Evolutionary conservation across 208 protist genomes (phyloP), one percentile per base, ranked within the genome.

Genomic region (Wallacemonas collosoma): DNA sequence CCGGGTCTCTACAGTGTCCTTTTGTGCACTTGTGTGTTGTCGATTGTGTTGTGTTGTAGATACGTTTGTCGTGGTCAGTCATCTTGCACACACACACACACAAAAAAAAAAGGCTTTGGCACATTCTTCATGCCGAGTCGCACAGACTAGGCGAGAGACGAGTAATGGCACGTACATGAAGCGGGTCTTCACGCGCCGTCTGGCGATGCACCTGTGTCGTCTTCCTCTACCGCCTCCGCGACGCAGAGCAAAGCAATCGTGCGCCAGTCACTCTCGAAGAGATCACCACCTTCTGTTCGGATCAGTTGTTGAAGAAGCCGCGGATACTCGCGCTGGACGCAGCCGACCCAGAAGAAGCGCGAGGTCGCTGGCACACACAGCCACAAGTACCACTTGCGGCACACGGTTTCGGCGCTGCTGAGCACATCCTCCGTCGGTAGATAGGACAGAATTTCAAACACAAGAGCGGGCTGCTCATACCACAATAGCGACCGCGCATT

Each of bases 281-380:
- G 70, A 43, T 87, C 85, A 3, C 44, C 55, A 35, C 77, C 84
- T 47, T 81, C 76, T 9, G 73, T 82, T 51, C 70, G 47, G 9
- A 93, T 47, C 6, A 93, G 67, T 17, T 35, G 44, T 40, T 65
- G 64, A 11, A 95, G 63, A 47, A 69, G 70, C 65, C 73, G 63
- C 48, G 85, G 82, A 60, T 86, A 95, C 78, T 95, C 88, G n/a
- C 85, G 82, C 72, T 93, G 82, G 26, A 93, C 85, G 48, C 78
- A 82, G 26, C 72, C 88, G 2, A 88, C 50, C 89, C 91, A 95
- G 56, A 95, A 95, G 35, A 75, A 80, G 58, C 67, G 70, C 36
- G 88, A 88, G 7, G 83, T 64, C 14, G 74, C 74, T 11, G 83
- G 67, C 47, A 75, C 58, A 15, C 61, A 79, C 3, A 95, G 78